Evolutionary conservation across 805 yeast species (phyloP).

Genomic region (Wickerhamiella domercqiae): DNA sequence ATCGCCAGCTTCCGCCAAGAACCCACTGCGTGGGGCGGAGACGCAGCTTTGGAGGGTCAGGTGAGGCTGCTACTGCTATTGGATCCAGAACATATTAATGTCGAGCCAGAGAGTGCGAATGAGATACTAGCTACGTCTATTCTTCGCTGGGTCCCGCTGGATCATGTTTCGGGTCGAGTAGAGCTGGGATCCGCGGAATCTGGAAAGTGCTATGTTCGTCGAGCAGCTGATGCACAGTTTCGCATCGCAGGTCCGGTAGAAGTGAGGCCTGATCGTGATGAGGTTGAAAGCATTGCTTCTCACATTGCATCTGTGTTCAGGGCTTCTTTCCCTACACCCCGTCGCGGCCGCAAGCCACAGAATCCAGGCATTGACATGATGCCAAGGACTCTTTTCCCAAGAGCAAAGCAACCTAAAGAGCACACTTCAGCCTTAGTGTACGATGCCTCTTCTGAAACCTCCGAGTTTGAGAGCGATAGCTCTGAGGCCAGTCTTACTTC

Average conservation of each 20-base stretch:
- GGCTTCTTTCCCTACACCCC: neutral
- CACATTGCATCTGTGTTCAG: conserved; percentile 1
- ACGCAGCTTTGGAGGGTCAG: neutral
- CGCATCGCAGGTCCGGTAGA: neutral
- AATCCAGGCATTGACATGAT: neutral
- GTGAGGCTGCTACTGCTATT: neutral
- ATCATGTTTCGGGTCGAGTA: neutral
- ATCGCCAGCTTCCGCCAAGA: conserved; percentile 5
- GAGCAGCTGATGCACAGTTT: neutral
- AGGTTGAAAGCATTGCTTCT: neutral
- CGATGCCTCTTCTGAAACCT: neutral
- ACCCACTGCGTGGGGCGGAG: neutral
- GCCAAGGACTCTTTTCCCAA: conserved; percentile 1
- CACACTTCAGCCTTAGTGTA: neutral
- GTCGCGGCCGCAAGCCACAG: neutral
- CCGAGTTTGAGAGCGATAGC: neutral
- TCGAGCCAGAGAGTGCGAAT: neutral
- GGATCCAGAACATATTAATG: neutral
- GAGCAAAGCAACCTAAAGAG: neutral
- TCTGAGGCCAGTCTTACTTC: neutral
- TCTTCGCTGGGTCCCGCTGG: neutral
- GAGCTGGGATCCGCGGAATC: neutral
- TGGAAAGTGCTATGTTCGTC: neutral
- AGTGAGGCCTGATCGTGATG: neutral
- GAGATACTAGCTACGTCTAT: neutral